Conservation (phyloP, 2,329 filamentous ascomycete species). For the Ascochyta rabiei region DNA sequence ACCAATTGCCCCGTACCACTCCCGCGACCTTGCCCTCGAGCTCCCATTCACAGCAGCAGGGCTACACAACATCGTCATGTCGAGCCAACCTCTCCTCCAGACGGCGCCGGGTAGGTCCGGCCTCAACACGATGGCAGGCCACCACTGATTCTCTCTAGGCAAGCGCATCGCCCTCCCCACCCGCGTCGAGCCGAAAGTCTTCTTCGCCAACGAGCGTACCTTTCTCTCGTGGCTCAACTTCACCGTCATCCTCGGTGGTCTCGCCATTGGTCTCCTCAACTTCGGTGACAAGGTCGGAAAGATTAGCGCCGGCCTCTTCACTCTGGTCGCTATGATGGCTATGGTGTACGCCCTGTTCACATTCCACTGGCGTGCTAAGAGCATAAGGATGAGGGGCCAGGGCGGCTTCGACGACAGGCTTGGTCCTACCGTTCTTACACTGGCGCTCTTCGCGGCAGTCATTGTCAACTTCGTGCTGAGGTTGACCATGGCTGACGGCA, state of each 20-base stretch:
- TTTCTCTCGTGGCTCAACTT: constrained; percentile 99
- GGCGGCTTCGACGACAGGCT: constrained; percentile 96
- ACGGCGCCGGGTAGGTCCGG: constrained; percentile 77
- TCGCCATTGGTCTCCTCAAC: constrained; percentile 96
- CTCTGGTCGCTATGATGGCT: constrained; percentile 87
- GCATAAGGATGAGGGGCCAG: constrained; percentile 87
- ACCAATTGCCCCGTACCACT: constrained; percentile 17
- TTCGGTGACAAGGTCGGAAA: constrained; percentile 95
- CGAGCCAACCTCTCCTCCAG: constrained; percentile 93
- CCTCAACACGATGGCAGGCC: background rate
- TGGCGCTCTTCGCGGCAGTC: constrained; percentile 86
- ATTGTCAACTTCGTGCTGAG: constrained; percentile 89
- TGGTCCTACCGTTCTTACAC: constrained; percentile 86
- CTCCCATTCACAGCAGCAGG: constrained; percentile 23
- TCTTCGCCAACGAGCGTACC: constrained; percentile 99
- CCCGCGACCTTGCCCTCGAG: constrained; percentile 6
- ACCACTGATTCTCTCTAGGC: constrained; percentile 60
- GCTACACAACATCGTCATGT: constrained; percentile 67
- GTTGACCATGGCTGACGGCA: constrained; percentile 34
- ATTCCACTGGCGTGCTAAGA: constrained; percentile 96
- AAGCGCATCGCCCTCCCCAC: constrained; percentile 98
- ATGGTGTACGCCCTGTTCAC: constrained; percentile 96
- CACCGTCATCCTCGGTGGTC: constrained; percentile 94
- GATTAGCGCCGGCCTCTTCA: constrained; percentile 93
- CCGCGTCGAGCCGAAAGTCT: constrained; percentile 98